Conservation (phyloP, 2,329 filamentous ascomycete species). For the Hypoxylon sp. region DNA sequence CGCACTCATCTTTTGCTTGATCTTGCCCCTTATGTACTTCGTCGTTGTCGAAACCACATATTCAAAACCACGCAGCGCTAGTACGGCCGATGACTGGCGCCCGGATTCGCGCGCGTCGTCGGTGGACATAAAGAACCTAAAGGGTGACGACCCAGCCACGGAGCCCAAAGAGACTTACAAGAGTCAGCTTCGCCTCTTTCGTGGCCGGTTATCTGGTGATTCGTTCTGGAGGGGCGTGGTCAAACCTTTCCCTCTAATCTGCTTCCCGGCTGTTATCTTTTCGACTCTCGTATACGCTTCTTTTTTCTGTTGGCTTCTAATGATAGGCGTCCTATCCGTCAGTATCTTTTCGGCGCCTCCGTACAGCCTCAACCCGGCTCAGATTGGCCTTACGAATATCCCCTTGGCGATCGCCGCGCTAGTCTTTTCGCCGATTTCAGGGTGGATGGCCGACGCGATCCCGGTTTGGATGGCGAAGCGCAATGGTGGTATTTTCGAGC, state of each 20-base stretch:
- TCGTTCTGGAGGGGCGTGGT: constrained; percentile 47
- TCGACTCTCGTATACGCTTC: constrained; percentile 47
- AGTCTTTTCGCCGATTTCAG: constrained; percentile 45
- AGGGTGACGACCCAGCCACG: constrained; percentile 30
- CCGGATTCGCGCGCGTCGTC: constrained; percentile 30
- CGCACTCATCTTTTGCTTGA: constrained; percentile 57
- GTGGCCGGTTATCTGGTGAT: constrained; percentile 48
- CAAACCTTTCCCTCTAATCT: constrained; percentile 49
- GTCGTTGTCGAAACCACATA: constrained; percentile 61
- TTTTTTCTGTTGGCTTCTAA: constrained; percentile 47
- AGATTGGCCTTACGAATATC: constrained; percentile 47
- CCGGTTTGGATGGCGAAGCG: constrained; percentile 47
- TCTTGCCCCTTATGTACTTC: constrained; percentile 59
- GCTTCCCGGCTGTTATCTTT: constrained; percentile 48
- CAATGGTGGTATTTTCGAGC: constrained; percentile 45
- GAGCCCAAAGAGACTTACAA: constrained; percentile 43
- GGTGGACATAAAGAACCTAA: constrained; percentile 30
- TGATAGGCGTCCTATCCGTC: constrained; percentile 46
- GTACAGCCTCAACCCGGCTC: constrained; percentile 44
- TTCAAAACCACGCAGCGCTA: constrained; percentile 21
- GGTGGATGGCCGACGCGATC: constrained; percentile 47
- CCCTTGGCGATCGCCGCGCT: constrained; percentile 43
- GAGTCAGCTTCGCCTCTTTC: constrained; percentile 47
- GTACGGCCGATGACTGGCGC: constrained; percentile 17
- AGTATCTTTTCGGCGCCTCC: constrained; percentile 44